These are phyloP conservation scores for Acer negundo DNA, from an alignment of 345 rosid species.

Conservation along the genomic window DNA sequence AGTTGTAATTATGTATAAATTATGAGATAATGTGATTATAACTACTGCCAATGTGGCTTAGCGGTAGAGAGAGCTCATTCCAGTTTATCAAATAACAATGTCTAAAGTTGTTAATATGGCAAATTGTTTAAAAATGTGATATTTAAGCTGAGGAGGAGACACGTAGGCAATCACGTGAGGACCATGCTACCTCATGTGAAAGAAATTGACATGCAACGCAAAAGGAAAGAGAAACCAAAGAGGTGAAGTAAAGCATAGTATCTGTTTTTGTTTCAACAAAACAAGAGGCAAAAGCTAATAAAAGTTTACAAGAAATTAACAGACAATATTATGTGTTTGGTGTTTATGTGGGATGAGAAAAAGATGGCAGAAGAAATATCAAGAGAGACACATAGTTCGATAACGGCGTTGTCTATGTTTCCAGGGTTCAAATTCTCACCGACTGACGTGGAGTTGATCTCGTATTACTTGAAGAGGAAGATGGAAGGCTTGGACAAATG, in stretches of 20 bases:
- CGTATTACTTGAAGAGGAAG: conserved; percentile 78
- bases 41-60: too few species aligned
- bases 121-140: too few species aligned
- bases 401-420: conserved; percentile 64
- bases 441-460: conserved; percentile 75
- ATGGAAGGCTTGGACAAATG: conserved; percentile 63
- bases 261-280: background rate
- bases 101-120: too few species aligned
- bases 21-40: too few species aligned
- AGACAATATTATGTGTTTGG: too few species aligned
- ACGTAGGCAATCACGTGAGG: background rate
- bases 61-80: too few species aligned
- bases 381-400: conserved; percentile 63
- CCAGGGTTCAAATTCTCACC: conserved; percentile 91
- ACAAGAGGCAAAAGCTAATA: too few species aligned
- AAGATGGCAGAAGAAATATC: conserved; percentile 31
- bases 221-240: background rate
- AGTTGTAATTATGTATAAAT: too few species aligned
- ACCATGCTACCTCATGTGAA: background rate
- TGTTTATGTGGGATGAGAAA: background rate
- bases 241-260: background rate
- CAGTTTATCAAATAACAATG: too few species aligned
- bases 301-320: too few species aligned
- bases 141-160: background rate
- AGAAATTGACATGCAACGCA: background rate